Base-by-base conservation (phyloP, 1,284 basidiomycete species). In the Xanthoconium separans region DNA sequence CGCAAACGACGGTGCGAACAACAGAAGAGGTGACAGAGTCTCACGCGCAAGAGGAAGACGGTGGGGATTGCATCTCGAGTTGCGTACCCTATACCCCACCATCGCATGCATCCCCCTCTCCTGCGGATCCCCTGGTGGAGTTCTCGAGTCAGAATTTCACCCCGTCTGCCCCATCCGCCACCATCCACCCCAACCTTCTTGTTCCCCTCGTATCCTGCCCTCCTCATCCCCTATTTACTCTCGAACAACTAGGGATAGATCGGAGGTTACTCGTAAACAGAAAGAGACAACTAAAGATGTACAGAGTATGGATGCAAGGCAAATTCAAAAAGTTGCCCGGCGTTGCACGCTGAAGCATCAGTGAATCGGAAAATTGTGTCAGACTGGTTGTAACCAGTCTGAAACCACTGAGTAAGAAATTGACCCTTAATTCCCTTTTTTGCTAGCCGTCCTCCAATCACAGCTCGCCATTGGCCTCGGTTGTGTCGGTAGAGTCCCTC, bases 281-380 rank as follows among this genome's bases (percentile, higher is more conserved):
- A 48, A 97, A 95, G 71, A 78, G 92, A 53, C 88, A 94, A 73
- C 74, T 95, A 51, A 94, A 95, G 73, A 98, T 98, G 95, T 96
- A 95, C 70, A 78, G 95, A 43, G 91, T 95, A 5, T 96, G 93
- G 93, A 87, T 95, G 84, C 93, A 96, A 72, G 91, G 85, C 4
- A 91, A 90, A 70, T 95, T 94, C 64, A 65, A 49, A 57, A 65
- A 56, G 47, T 12, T 48, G 22, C 3, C 13, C 18, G 18, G 34
- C 36, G 36, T 37, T 15, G n/a, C n/a, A 18, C 13, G 9, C 36
- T n/a, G n/a, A n/a, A n/a, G n/a, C n/a, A n/a, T n/a, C n/a, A n/a
- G n/a, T n/a, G n/a, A n/a, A n/a, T n/a, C n/a, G n/a, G n/a, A n/a
- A n/a, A n/a, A n/a, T n/a, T n/a, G n/a, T n/a, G n/a, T n/a, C n/a